These are phyloP conservation scores for Raphanus hybrid DNA, from an alignment of 441 rosid species.

Conservation along the genomic window DNA sequence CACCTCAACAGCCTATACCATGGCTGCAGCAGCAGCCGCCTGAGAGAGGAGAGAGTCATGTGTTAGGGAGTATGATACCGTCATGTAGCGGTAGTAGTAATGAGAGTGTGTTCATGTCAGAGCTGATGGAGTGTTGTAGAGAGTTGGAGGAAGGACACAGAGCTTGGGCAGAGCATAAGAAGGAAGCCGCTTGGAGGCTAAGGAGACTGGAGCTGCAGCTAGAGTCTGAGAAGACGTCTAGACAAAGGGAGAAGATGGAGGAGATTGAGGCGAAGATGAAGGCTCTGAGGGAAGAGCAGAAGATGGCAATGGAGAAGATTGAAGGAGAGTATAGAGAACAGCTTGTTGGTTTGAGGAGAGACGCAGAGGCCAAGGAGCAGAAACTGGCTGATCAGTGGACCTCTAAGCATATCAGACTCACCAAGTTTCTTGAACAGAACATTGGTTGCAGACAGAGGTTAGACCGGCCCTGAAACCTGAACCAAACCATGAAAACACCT, in stretches of 20 bases:
- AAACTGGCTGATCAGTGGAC: slow-evolving; percentile 91
- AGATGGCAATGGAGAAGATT: slow-evolving; percentile 70
- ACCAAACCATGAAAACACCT: background rate
- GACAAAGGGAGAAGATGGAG: slow-evolving; percentile 87
- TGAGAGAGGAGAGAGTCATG: slow-evolving; percentile 58
- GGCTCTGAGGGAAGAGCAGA: slow-evolving; percentile 90
- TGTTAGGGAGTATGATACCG: slow-evolving; percentile 53
- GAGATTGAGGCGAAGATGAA: slow-evolving; percentile 85
- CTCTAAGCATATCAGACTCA: slow-evolving; percentile 67
- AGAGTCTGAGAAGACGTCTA: slow-evolving; percentile 84
- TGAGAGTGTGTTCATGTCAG: slow-evolving; percentile 65
- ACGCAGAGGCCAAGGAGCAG: slow-evolving; percentile 90
- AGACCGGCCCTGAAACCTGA: slow-evolving; percentile 36
- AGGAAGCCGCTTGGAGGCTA: slow-evolving; percentile 95
- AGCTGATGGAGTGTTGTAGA: slow-evolving; percentile 85
- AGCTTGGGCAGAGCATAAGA: slow-evolving; percentile 86
- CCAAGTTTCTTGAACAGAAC: slow-evolving; percentile 79
- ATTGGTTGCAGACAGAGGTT: slow-evolving; percentile 65
- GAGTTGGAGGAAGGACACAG: slow-evolving; percentile 92
- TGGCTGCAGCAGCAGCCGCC: slow-evolving; percentile 73
- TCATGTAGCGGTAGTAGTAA: slow-evolving; percentile 46
- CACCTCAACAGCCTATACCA: slow-evolving; percentile 62
- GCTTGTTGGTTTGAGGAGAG: slow-evolving; percentile 69
- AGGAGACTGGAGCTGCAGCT: slow-evolving; percentile 92
- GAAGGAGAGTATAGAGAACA: slow-evolving; percentile 92